A percentile compares a stretch with the other conserved stretches of the same genome.
phyloP scores from a whole-genome alignment of 108 stramenopile genomes.

The Nitzschia sp. region DNA sequence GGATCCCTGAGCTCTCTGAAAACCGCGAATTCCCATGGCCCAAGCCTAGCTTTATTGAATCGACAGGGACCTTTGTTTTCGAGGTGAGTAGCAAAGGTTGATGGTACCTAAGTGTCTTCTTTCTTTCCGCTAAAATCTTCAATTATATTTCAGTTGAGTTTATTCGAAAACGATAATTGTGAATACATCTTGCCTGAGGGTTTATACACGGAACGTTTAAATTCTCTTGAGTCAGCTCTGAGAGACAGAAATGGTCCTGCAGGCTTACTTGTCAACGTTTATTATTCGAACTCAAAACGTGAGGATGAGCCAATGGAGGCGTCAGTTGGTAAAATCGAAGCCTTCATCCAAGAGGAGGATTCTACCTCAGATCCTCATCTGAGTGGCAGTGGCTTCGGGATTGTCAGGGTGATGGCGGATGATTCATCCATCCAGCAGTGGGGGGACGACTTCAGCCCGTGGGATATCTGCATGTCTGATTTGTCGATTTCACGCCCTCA shows the following conservation, averaged over 20 bases:
- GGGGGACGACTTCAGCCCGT: slow-evolving; percentile 50
- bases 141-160: slow-evolving; percentile 29
- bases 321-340: slow-evolving; percentile 28
- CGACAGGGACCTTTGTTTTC: slow-evolving; percentile 58
- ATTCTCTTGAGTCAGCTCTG: slow-evolving; percentile 58
- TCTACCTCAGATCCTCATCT: slow-evolving; percentile 25
- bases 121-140: not conserved
- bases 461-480: slow-evolving; percentile 49
- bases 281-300: slow-evolving; percentile 19
- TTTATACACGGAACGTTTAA: slow-evolving; percentile 53
- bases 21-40: slow-evolving; percentile 76
- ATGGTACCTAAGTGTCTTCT: not conserved
- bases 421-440: slow-evolving; percentile 6
- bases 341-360: slow-evolving; percentile 14
- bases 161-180: slow-evolving; percentile 67
- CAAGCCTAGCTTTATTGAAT: slow-evolving; percentile 58
- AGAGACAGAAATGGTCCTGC: slow-evolving; percentile 14
- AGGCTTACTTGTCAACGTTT: slow-evolving; percentile 44
- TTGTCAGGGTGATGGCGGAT: slow-evolving; percentile 27
- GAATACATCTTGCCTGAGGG: slow-evolving; percentile 72
- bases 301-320: slow-evolving; percentile 43
- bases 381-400: slow-evolving; percentile 46
- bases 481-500: slow-evolving; percentile 39
- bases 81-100: slow-evolving; percentile 42
- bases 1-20: slow-evolving; percentile 62